phyloP scores from a whole-genome alignment of 2,329 filamentous ascomycete species.

The Colletotrichum tofieldiae region DNA sequence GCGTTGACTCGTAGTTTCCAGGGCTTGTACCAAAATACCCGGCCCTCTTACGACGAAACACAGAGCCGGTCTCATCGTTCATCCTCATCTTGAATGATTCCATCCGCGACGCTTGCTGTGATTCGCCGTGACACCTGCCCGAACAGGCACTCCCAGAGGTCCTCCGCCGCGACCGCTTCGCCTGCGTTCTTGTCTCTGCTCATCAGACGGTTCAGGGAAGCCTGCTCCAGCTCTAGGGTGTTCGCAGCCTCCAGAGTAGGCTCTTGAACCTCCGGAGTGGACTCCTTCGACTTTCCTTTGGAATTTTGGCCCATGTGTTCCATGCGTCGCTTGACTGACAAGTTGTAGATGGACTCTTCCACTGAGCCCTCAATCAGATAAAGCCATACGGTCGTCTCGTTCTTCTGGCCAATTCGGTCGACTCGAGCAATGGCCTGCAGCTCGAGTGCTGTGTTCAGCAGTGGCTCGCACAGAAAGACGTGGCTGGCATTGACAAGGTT shows the following conservation, averaged over 20 bases:
- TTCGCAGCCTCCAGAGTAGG: conserved; percentile 85
- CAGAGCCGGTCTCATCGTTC: neutral
- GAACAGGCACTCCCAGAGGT: conserved; percentile 93
- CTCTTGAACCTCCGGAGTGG: conserved; percentile 67
- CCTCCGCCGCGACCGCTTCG: conserved; percentile 83
- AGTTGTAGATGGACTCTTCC: conserved; percentile 91
- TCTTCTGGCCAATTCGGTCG: conserved; percentile 91
- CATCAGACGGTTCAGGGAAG: conserved; percentile 79
- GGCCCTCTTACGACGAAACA: neutral
- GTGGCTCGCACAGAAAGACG: conserved; percentile 93
- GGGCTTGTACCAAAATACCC: neutral
- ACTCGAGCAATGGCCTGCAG: conserved; percentile 96
- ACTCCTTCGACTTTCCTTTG: conserved; percentile 59
- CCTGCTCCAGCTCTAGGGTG: conserved; percentile 84
- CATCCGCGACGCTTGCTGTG: conserved; percentile 22
- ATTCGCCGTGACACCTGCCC: conserved; percentile 64
- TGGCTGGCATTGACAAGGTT: conserved; percentile 95
- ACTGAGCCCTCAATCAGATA: conserved; percentile 94
- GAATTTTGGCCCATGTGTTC: conserved; percentile 77
- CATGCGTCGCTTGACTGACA: conserved; percentile 84
- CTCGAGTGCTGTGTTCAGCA: conserved; percentile 94
- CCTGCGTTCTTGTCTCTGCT: conserved; percentile 79
- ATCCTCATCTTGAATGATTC: conserved; percentile 9
- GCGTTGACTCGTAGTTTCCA: neutral
- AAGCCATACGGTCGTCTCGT: conserved; percentile 93